Evolutionary conservation across 768 basidiomycete genomes (phyloP).

Genomic region (Kwoniella heveanensis): DNA sequence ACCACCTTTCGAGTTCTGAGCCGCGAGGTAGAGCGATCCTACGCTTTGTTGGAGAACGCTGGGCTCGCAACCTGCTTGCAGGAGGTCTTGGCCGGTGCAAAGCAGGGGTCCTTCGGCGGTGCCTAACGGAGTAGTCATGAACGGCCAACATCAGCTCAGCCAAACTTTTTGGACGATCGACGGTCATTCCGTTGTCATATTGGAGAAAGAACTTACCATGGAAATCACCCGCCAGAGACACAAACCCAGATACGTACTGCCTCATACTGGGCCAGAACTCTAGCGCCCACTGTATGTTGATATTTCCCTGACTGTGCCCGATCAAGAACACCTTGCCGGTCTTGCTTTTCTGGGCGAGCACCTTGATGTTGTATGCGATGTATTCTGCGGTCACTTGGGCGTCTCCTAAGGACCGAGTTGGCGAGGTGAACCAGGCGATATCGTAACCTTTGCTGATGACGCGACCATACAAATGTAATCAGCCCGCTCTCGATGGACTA

Average conservation of each 20-base stretch:
- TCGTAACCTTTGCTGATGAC: constrained; percentile 37
- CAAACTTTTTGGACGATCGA: too few species aligned
- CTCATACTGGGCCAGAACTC: constrained; percentile 45
- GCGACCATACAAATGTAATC: too few species aligned
- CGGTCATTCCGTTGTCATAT: background rate
- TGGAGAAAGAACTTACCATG: constrained; percentile 33
- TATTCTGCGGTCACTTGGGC: constrained; percentile 44
- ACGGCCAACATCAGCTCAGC: too few species aligned
- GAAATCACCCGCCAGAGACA: constrained; percentile 42
- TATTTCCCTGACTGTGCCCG: constrained; percentile 43
- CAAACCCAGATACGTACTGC: constrained; percentile 32
- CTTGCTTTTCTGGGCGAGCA: constrained; percentile 30
- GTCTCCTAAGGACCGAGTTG: constrained; percentile 34
- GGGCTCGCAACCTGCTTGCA: constrained; percentile 40
- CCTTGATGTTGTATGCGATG: constrained; percentile 40
- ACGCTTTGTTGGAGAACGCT: constrained; percentile 44
- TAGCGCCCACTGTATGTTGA: constrained; percentile 38
- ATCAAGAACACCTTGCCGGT: constrained; percentile 47
- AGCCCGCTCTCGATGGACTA: too few species aligned
- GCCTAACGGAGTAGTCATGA: constrained; percentile 5
- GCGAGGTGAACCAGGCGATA: constrained; percentile 44
- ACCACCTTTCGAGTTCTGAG: constrained; percentile 36
- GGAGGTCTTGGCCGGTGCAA: constrained; percentile 20
- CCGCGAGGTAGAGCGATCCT: constrained; percentile 41
- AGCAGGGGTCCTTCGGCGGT: constrained; percentile 32